Base-by-base conservation (phyloP, 1,284 basidiomycete species). In the Cutaneotrichosporon sp. region DNA sequence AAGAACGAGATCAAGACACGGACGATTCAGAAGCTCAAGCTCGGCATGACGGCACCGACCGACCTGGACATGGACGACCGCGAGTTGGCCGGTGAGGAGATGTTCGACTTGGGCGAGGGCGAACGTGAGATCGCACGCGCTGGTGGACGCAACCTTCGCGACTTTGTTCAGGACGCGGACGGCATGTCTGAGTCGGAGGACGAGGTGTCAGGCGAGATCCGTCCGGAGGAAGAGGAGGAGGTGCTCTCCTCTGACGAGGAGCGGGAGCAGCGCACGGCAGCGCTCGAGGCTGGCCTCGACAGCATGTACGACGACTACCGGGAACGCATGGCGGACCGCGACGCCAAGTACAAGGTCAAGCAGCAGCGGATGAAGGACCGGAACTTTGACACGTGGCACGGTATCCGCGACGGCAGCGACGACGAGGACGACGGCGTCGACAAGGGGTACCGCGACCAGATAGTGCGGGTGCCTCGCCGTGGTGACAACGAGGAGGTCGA, bases 41-140 rank as follows among this genome's bases (percentile, higher is more conserved):
- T 99, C 55, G 90, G 92, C 75, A 99, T 99, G 97, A 93, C 90
- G 8, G 93, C 93, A 9, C 97, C 99, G 68, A 94, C 97, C 69
- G 97, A 95, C 78, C 83, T 98, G 72, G 94, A 98, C 73, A 72
- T 72, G 66, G 84, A 83, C 51, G 92, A 96, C 73, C 81, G 86
- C 14, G 85, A 88, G 11, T 83, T 96, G 9, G 84, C 83, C 21
- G 83, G 83, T 61, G 76, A 77, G 57, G 92, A 97, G 72, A 83
- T 96, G 49, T 97, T 97, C 72, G 91, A 95, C 74, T 84, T 97
- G 38, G 86, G 84, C 55, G 83, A 85, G 52, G 86, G 87, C 14
- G 87, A 90, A 75, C 76, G 77, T 14, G 80, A 83, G 67, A 68
- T 74, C 77, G 68, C 82, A 72, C 87, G 79, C 76, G 79, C 66